Evolutionary conservation across 2,329 filamentous ascomycete species (phyloP).

Genomic region (Cordyceps fumosorosea): DNA sequence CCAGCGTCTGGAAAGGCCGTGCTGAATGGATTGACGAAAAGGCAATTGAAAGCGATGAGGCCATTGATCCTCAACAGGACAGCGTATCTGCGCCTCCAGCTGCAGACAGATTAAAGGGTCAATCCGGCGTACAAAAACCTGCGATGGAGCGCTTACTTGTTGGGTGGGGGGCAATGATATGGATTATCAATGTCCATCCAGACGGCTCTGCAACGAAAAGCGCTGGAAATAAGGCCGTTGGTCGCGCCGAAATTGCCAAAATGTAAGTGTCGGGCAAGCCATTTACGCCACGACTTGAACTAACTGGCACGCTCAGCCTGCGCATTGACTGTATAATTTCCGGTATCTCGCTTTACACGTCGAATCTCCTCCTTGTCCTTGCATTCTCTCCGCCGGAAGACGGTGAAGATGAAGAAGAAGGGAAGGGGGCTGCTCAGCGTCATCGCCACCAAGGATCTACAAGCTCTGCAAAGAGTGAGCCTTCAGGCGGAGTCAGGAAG

Average conservation of each 20-base stretch:
- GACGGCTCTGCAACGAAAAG: constrained; percentile 42
- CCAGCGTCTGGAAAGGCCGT: constrained; percentile 85
- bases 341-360: constrained; percentile 93
- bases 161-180: constrained; percentile 93
- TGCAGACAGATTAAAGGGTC: constrained; percentile 41
- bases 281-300: constrained; percentile 9
- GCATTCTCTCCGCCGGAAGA: constrained; percentile 76
- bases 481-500: constrained; percentile 59
- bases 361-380: constrained; percentile 82
- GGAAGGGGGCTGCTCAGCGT: constrained; percentile 31
- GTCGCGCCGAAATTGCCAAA: constrained; percentile 83
- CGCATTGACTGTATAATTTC: constrained; percentile 97
- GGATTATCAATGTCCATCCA: constrained; percentile 87
- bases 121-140: constrained; percentile 40
- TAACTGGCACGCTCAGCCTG: constrained; percentile 55
- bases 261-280: constrained; percentile 52
- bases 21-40: constrained; percentile 90
- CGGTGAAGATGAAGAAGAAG: constrained; percentile 29
- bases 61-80: constrained; percentile 29
- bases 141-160: constrained; percentile 75
- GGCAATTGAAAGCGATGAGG: constrained; percentile 67
- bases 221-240: constrained; percentile 41
- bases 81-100: constrained; percentile 34
- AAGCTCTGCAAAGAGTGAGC: constrained; percentile 47
- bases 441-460: constrained; percentile 32